Evolutionary conservation across 106 monocot genomes (phyloP), one percentile per base, ranked within the genome.

Genomic region (Chionographis japonica): DNA sequence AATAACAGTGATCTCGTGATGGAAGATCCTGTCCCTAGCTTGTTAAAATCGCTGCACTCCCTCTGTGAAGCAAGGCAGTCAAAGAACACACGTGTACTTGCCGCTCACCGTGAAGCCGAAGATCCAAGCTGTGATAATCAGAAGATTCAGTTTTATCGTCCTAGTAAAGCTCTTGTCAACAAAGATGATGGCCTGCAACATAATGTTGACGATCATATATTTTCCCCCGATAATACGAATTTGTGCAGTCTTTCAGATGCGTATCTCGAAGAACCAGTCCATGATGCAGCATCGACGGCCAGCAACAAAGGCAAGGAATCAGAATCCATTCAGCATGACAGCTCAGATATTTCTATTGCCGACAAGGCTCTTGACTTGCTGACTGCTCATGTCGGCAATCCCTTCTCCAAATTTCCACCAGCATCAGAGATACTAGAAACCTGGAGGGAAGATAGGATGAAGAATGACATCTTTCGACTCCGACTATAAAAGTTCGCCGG

Each of bases 391-490:
- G 49, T 60, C 46, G 74, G 68, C 4, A 56, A 51, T 60, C 16
- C 72, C 13, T 88, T 43, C 38, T 65, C 67, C 40, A 75, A 67
- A 17, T 56, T 78, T 62, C 95, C 91, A n/a, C 75, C 84, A 63
- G 88, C 95, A 49, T 68, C 72, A 12, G 86, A 91, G 42, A 88
- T 95, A 72, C 72, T 95, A 2, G 72, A 91, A 40, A 39, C 39
- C 51, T 95, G 95, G 95, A 88, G 74, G 62, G 63, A 90, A 61
- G 80, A 81, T 4, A 85, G 85, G 63, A 62, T 79, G 41, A 79
- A 83, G 61, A 72, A 88, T 75, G 72, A 60, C 62, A 12, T 63
- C 2, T 84, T 80, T 66, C 35, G 68, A 37, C 72, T 77, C 50
- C 53, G 37, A 73, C 27, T 27, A 27, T 27, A 27, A 27, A 1